Conservation (phyloP, 306 rosid genomes). For the Ceratonia siliqua region DNA sequence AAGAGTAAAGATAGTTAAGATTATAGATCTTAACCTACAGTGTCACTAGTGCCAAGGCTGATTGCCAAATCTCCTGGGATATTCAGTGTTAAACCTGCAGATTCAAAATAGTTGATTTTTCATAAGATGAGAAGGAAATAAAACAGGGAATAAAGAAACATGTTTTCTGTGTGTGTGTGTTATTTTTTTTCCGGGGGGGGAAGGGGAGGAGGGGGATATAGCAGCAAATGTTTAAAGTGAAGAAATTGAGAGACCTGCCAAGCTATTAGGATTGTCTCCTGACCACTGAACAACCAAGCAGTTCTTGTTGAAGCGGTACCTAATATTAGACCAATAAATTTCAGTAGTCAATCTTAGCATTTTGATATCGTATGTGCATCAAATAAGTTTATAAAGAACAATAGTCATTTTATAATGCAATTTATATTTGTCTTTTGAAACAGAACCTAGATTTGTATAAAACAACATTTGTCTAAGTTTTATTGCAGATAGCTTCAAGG, state of each 20-base stretch:
- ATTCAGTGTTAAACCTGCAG: slow-evolving; percentile 89
- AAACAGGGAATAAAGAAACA: not conserved
- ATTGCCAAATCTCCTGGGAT: slow-evolving; percentile 93
- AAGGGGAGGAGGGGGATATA: not conserved
- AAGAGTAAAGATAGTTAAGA: slow-evolving; percentile 5
- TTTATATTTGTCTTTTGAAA: not conserved
- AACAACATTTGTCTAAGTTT: not conserved
- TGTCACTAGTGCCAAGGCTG: slow-evolving; percentile 98
- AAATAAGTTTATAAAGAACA: not conserved
- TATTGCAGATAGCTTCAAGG: not conserved
- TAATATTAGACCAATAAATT: slow-evolving; percentile 34
- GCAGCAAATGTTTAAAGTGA: slow-evolving; percentile 12
- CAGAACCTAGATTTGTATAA: not conserved
- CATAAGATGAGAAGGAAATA: slow-evolving; percentile 13
- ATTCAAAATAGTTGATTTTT: slow-evolving; percentile 21
- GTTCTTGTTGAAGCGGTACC: slow-evolving; percentile 69
- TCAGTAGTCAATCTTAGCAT: slow-evolving; percentile 23
- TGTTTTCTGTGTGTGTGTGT: not conserved
- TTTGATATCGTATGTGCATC: slow-evolving; percentile 2
- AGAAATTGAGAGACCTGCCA: slow-evolving; percentile 70
- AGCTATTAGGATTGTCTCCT: slow-evolving; percentile 97
- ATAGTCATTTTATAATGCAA: slow-evolving; percentile 5
- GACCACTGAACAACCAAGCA: slow-evolving; percentile 92
- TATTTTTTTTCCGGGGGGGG: not conserved
- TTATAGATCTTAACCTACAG: slow-evolving; percentile 56